Evolutionary conservation across 192 early-diverging fungal genomes (phyloP), one percentile per base, ranked within the genome.

Genomic region (Umbelopsis sp.): DNA sequence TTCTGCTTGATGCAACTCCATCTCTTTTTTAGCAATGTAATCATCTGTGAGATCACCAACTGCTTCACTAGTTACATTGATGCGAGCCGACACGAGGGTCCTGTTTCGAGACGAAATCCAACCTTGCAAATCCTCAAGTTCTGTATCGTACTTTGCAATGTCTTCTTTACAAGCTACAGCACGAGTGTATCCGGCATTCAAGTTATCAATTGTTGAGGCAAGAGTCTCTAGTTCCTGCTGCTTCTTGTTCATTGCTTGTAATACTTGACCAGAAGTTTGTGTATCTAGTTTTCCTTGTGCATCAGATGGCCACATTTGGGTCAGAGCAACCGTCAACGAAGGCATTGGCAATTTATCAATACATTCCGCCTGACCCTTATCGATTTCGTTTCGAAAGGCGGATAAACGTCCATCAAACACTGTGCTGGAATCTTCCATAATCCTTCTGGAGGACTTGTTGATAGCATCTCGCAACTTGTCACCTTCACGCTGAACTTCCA

Each of bases 391-490:
- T 45, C 65, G 70, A 10, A 71, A 71, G 17, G 26, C 16, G 3
- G 36, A 43, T 2, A 80, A 45, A 11, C 70, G 70, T 10, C 43
- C 38, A 31, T 72, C 71, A 22, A 72, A 69, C 4, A 34, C 32
- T 2, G 36, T 20, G 5, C 66, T 68, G 38, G 73, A 71, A 22
- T 80, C 71, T 1, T 73, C 71, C 71, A 72, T 75, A 20, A 72
- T 71, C 4, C 67, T 45, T 10, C 76, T 66, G 21, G 62, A 72
- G 26, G 65, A 47, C 36, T 75, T 80, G 5, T 45, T 36, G 25
- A 81, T 45, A 20, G 26, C 41, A 44, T 75, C 76, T 29, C 66
- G 47, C 20, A 77, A 45, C 38, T 75, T 71, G n/a, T 81, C 76
- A 10, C 73, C 76, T 56, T 78, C 76, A 24, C 68, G 56, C 12